phyloP scores from a whole-genome alignment of 805 yeast genomes.

The Pichia membranifaciens region DNA sequence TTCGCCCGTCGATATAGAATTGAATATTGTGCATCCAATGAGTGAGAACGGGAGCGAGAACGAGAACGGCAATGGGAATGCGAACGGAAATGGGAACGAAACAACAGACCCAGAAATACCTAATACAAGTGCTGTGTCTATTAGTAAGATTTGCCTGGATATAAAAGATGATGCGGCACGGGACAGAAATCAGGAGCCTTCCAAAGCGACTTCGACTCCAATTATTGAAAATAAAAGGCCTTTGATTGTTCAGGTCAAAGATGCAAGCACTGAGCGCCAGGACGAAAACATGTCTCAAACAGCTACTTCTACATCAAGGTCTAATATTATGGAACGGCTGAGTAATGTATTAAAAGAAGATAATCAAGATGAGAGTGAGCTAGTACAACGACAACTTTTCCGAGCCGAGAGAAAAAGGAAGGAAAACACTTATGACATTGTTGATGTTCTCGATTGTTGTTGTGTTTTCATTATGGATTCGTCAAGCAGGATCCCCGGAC shows the following conservation, averaged over 20 bases:
- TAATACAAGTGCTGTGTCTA: slow-evolving; percentile 14
- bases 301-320: too few species aligned
- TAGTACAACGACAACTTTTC: too few species aligned
- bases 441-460: slow-evolving; percentile 4
- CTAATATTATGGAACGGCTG: background rate
- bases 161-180: background rate
- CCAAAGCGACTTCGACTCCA: slow-evolving; percentile 2
- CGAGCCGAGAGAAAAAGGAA: background rate
- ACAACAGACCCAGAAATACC: slow-evolving; percentile 12
- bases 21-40: background rate
- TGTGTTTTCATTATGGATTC: slow-evolving; percentile 3
- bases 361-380: background rate
- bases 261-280: background rate
- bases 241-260: background rate
- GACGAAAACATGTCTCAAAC: too few species aligned
- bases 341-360: background rate
- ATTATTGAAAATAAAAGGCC: background rate
- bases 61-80: background rate
- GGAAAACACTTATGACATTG: background rate
- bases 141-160: slow-evolving; percentile 8
- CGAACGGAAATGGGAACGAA: background rate
- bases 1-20: slow-evolving; percentile 1
- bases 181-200: background rate
- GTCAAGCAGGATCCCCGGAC: background rate
- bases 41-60: background rate